A percentile compares a stretch with the other conserved stretches of the same genome.
Evolutionary conservation across 1,139 yeast genomes (phyloP).

Genomic region (Zhuliangozyma blackwelliae): DNA sequence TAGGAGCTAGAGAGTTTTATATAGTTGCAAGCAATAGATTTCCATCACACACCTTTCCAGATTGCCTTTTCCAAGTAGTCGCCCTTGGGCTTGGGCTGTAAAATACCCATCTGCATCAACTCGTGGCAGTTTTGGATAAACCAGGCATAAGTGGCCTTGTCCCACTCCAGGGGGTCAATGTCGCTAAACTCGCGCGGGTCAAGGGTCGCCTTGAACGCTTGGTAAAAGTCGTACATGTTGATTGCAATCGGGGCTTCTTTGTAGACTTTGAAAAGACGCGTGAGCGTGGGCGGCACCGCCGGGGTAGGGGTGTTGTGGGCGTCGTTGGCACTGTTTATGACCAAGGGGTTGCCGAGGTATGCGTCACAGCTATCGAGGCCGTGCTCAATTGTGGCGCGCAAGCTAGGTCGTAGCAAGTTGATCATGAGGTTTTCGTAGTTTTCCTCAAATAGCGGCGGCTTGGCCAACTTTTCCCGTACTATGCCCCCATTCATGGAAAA

Average conservation of each 20-base stretch:
- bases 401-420: slow-evolving; percentile 34
- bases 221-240: slow-evolving; percentile 73
- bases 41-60: slow-evolving; percentile 36
- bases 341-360: slow-evolving; percentile 24
- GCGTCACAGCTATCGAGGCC: slow-evolving; percentile 27
- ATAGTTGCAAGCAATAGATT: too few relatives aligned
- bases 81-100: slow-evolving; percentile 42
- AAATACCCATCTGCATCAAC: slow-evolving; percentile 35
- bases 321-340: slow-evolving; percentile 4
- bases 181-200: slow-evolving; percentile 23
- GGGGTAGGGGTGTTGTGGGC: neutral
- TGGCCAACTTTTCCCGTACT: slow-evolving; percentile 11
- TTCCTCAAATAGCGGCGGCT: slow-evolving; percentile 27
- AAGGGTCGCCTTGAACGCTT: slow-evolving; percentile 61
- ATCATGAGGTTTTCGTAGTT: slow-evolving; percentile 38
- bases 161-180: slow-evolving; percentile 30
- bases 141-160: slow-evolving; percentile 36
- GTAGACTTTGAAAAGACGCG: slow-evolving; percentile 61
- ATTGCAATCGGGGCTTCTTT: slow-evolving; percentile 76
- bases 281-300: slow-evolving; percentile 46
- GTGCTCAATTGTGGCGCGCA: slow-evolving; percentile 28
- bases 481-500: slow-evolving; percentile 35
- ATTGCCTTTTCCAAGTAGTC: slow-evolving; percentile 43
- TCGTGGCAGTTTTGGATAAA: slow-evolving; percentile 42
- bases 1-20: too few relatives aligned